Base-by-base conservation (phyloP, 2,329 filamentous ascomycete genomes). In the Aspergillus amoenus region DNA sequence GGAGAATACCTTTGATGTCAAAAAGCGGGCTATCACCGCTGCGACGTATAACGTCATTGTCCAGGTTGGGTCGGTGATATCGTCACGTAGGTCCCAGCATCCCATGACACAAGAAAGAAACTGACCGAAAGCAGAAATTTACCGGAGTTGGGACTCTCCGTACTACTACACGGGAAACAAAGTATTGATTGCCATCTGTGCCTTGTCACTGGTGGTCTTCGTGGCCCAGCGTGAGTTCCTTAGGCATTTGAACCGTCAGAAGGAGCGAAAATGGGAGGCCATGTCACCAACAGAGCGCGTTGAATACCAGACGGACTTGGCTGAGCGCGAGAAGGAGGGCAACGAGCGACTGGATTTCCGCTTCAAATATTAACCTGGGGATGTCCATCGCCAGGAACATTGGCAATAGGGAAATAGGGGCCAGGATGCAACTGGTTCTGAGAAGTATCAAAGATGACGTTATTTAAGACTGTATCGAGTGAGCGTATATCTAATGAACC, bases 121-220 rank as follows among this genome's bases (percentile, higher is more conserved):
- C 47, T 52, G 15, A 56, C 22, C 11, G 15, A 11, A n/a, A 2
- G 21, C 41, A 67, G 59, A 84, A 61, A 81, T 84, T 56, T 84
- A 84, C 61, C 76, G 80, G 17, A 64, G 67, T 2, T 76, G 74
- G 61, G 82, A 84, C 51, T 66, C 70, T 0, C 81, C 81, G 0
- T 83, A 82, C 66, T 84, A 83, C 67, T 79, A 82, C 61, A 73
- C 62, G 12, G 82, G 83, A 3, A 84, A 85, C 69, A 80, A 73
- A 11, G 78, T 84, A 8, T 74, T 83, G 43, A 75, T 85, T 4
- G 75, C 78, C 0, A 80, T 85, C 42, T 76, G 79, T 21, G 77
- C 72, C 0, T 69, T 83, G 3, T 70, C 77, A 0, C 64, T 85
- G 11, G 70, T 78, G 0, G 66, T 77, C 0, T 82, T 84, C 44